Conservation (phyloP, 2,329 filamentous ascomycete genomes). For the Apiospora marii region DNA sequence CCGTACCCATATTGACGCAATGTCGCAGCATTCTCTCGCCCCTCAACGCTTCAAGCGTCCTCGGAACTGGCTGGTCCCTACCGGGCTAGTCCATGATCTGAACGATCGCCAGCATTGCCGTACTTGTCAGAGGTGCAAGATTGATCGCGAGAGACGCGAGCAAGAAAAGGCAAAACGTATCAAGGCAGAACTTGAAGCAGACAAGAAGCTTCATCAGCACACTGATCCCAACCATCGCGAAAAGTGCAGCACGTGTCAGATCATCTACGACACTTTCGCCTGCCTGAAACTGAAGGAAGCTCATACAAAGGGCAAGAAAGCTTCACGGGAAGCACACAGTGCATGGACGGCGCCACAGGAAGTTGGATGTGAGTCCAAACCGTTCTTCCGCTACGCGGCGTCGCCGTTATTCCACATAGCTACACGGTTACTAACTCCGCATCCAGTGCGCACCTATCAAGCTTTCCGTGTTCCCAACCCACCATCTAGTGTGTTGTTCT, state of each 20-base stretch:
- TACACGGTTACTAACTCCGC: background rate
- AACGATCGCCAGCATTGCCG: background rate
- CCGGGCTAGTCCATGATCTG: background rate
- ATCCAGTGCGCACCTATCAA: background rate
- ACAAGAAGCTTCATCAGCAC: background rate
- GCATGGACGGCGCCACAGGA: background rate
- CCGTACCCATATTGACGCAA: constrained; percentile 1
- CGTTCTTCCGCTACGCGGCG: background rate
- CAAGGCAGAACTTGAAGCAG: background rate
- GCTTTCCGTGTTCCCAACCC: background rate
- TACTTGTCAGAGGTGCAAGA: background rate
- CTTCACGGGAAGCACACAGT: background rate
- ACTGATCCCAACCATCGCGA: background rate
- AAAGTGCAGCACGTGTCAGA: background rate
- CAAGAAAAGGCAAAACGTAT: background rate
- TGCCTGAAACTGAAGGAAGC: background rate
- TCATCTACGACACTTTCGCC: background rate
- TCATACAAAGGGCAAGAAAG: background rate
- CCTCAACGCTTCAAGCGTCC: background rate
- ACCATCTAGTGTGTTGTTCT: background rate
- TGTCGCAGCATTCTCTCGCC: background rate
- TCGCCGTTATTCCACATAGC: background rate
- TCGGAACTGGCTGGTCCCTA: background rate
- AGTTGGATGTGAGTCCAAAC: background rate
- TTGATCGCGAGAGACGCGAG: background rate